Conservation (phyloP, 2,329 filamentous ascomycete genomes). For the Alternaria novae-zelandiae region DNA sequence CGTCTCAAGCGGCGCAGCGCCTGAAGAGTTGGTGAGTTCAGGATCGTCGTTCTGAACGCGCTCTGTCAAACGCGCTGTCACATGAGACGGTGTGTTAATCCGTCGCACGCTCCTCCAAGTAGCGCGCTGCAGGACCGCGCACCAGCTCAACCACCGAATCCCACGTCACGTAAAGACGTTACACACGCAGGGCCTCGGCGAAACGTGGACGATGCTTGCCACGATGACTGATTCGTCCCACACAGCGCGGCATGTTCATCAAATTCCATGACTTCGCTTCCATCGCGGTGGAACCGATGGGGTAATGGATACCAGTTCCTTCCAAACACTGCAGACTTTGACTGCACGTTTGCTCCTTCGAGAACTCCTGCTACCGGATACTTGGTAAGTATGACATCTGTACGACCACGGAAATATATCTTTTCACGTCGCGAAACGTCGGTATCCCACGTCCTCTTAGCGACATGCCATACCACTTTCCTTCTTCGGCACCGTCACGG, state of each 20-base stretch:
- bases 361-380: background rate
- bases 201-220: constrained; percentile 26
- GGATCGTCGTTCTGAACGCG: background rate
- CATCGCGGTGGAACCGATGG: constrained; percentile 21
- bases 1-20: background rate
- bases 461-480: background rate
- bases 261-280: constrained; percentile 9
- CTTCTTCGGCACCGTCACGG: background rate
- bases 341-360: background rate
- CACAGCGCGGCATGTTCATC: constrained; percentile 34
- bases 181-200: constrained; percentile 20
- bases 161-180: constrained; percentile 42
- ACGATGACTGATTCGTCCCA: constrained; percentile 11
- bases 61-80: constrained; percentile 6
- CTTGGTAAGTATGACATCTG: background rate
- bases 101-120: background rate
- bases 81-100: constrained; percentile 1
- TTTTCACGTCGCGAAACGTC: background rate
- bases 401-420: background rate
- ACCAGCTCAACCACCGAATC: constrained; percentile 17
- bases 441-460: background rate
- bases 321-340: background rate
- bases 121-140: background rate
- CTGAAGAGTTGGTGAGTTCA: background rate
- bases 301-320: constrained; percentile 3